Conservation (phyloP, 148 eudicot species). For the Heliosperma pusillum region DNA sequence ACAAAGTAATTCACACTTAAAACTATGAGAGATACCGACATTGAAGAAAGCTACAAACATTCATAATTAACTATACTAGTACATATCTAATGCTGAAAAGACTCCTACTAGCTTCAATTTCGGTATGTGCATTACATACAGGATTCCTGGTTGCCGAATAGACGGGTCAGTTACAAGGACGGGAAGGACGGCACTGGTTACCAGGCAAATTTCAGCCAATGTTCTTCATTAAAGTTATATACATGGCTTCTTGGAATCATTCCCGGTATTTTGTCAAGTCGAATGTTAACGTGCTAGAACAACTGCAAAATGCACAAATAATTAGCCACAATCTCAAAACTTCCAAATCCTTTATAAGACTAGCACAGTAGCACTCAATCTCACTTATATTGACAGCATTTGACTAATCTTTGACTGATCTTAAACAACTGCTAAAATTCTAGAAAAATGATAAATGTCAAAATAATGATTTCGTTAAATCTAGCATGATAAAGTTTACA, state of each 20-base stretch:
- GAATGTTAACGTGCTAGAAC: conserved; percentile 89
- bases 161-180: conserved; percentile 1
- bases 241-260: conserved; percentile 27
- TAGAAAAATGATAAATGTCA: too few relatives aligned
- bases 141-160: conserved; percentile 3
- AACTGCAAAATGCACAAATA: conserved; percentile 44
- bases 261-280: conserved; percentile 90
- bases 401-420: too few relatives aligned
- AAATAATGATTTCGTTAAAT: background rate
- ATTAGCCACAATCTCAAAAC: conserved; percentile 1
- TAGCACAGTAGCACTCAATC: too few relatives aligned
- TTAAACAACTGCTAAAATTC: too few relatives aligned
- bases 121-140: conserved; percentile 24
- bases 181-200: background rate
- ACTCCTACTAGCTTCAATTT: background rate
- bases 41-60: background rate
- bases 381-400: too few relatives aligned
- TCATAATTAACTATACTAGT: background rate
- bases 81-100: background rate
- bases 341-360: too few relatives aligned
- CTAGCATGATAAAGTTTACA: background rate
- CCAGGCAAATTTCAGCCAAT: conserved; percentile 4
- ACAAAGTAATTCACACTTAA: background rate
- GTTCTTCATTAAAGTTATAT: conserved; percentile 20
- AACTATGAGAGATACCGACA: background rate